These are phyloP conservation scores for Nicotiana attenuata DNA, from an alignment of 257 asterid species.

Conservation along the genomic window DNA sequence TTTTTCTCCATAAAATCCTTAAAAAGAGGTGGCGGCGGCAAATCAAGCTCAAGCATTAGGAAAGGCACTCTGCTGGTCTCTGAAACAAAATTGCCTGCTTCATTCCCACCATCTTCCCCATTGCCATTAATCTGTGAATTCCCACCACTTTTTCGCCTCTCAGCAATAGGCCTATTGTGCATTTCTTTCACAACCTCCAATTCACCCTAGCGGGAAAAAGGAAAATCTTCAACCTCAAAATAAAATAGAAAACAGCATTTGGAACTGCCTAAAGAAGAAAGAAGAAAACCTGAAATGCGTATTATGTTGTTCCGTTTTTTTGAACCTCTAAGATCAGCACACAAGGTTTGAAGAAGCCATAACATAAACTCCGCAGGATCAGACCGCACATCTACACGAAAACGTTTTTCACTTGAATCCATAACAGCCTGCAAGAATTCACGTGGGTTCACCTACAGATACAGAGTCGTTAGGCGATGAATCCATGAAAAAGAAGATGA, in stretches of 20 bases:
- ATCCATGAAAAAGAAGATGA: not conserved
- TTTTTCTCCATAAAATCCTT: conserved; percentile 91
- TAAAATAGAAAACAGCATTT: not conserved
- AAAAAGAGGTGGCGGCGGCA: conserved; percentile 93
- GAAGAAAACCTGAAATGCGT: conserved; percentile 72
- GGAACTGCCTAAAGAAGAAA: not conserved
- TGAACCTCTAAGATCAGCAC: conserved; percentile 53
- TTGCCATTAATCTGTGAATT: conserved; percentile 19
- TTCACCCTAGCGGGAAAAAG: conserved; percentile 58
- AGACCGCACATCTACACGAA: conserved; percentile 72
- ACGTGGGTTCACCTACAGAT: conserved; percentile 87
- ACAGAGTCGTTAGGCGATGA: not conserved
- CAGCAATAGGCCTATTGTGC: conserved; percentile 33
- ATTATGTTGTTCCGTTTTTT: conserved; percentile 65
- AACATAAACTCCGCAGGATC: conserved; percentile 94
- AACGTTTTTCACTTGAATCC: conserved; percentile 79
- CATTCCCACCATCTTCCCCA: conserved; percentile 28
- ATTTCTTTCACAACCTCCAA: conserved; percentile 75
- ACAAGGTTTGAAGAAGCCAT: conserved; percentile 83
- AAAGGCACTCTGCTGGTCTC: conserved; percentile 74
- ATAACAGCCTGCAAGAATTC: conserved; percentile 89
- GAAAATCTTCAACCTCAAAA: not conserved
- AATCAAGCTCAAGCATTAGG: conserved; percentile 86
- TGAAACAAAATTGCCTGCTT: conserved; percentile 18
- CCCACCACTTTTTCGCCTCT: conserved; percentile 30